Evolutionary conservation across 306 rosid genomes (phyloP).

Genomic region (Phaseolus lunatus): DNA sequence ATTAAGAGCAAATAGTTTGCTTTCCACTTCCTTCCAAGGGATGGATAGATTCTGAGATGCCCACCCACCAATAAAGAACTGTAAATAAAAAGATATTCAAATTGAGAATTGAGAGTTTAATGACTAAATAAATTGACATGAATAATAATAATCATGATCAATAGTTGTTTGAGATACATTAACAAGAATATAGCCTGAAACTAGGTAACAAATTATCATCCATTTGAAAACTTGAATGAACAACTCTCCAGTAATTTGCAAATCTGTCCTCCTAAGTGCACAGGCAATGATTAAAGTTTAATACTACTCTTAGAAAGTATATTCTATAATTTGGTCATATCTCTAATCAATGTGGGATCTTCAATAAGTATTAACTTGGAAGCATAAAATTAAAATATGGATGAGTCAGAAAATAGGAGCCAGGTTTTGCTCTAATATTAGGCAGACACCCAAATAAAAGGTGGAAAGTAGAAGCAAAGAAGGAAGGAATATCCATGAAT

Average conservation of each 20-base stretch:
- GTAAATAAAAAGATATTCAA: constrained; percentile 47
- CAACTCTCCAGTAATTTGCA: background rate
- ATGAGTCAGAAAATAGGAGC: background rate
- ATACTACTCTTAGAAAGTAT: background rate
- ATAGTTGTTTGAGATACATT: background rate
- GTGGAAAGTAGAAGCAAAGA: background rate
- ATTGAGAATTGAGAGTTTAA: constrained; percentile 27
- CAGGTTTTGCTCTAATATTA: background rate
- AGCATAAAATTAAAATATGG: constrained; percentile 1
- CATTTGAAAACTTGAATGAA: constrained; percentile 2
- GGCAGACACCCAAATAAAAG: background rate
- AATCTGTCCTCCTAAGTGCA: constrained; percentile 1
- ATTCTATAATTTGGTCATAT: too few species aligned
- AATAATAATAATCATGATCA: background rate
- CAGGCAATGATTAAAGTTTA: background rate
- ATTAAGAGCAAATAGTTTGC: constrained; percentile 92
- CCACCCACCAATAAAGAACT: constrained; percentile 87
- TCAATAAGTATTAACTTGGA: background rate
- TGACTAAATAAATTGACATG: constrained; percentile 8
- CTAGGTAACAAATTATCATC: constrained; percentile 12
- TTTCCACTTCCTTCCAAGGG: constrained; percentile 94
- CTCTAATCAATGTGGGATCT: too few species aligned
- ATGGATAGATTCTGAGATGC: constrained; percentile 71
- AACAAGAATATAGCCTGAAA: constrained; percentile 5
- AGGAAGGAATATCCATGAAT: constrained; percentile 28